These are phyloP conservation scores for Pharnaceum exiguum DNA, from an alignment of 148 eudicot species.

Conservation along the genomic window DNA sequence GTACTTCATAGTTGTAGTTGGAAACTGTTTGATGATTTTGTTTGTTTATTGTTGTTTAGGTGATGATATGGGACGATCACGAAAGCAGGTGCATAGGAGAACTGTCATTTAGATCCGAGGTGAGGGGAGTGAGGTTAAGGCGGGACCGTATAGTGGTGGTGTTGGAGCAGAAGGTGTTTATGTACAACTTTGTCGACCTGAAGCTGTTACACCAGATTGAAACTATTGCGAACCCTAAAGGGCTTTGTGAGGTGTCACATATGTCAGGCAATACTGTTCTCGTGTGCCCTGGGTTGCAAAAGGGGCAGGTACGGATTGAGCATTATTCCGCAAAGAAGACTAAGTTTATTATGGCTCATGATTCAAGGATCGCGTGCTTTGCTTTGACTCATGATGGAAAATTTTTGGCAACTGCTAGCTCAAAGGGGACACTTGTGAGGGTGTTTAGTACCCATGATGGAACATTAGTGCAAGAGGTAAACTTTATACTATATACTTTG, in stretches of 20 bases:
- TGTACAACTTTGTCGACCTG: slow-evolving; percentile 73
- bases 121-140: slow-evolving; percentile 63
- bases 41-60: too few species aligned
- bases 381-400: slow-evolving; percentile 73
- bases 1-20: too few species aligned
- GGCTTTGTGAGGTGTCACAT: slow-evolving; percentile 76
- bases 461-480: slow-evolving; percentile 68
- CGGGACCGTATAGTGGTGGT: slow-evolving; percentile 73
- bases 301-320: slow-evolving; percentile 84
- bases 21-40: too few species aligned
- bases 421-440: slow-evolving; percentile 78
- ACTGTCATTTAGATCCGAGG: slow-evolving; percentile 80
- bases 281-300: slow-evolving; percentile 81
- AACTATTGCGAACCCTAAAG: slow-evolving; percentile 76
- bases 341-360: slow-evolving; percentile 82
- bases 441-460: slow-evolving; percentile 69
- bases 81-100: slow-evolving; percentile 86
- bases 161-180: slow-evolving; percentile 78
- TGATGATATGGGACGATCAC: slow-evolving; percentile 93
- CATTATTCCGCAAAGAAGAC: slow-evolving; percentile 79
- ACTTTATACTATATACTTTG: too few species aligned
- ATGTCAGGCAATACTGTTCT: slow-evolving; percentile 50
- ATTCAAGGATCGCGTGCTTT: slow-evolving; percentile 80
- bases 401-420: slow-evolving; percentile 67
- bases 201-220: slow-evolving; percentile 83